Conservation (phyloP, 345 rosid genomes). For the Eucalyptus brandiana region DNA sequence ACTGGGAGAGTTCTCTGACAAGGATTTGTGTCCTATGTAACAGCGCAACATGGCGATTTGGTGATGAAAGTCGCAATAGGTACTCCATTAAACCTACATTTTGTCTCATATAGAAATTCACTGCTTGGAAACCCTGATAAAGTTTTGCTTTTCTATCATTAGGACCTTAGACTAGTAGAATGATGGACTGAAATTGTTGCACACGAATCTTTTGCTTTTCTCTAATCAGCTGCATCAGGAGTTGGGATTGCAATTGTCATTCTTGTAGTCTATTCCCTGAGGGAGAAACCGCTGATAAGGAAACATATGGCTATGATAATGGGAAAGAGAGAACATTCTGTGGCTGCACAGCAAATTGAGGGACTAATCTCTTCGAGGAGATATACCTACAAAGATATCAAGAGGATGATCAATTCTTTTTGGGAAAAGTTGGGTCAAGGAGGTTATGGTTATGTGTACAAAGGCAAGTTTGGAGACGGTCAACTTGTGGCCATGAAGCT, state of each 20-base stretch:
- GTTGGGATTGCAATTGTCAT: not conserved
- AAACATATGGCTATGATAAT: not conserved
- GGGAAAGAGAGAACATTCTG: too few relatives aligned
- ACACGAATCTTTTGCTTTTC: not conserved
- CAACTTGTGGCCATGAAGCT: not conserved
- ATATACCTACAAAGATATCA: not conserved
- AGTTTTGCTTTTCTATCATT: not conserved
- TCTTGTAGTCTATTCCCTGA: not conserved
- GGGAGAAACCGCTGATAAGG: not conserved
- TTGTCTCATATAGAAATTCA: not conserved
- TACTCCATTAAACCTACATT: not conserved
- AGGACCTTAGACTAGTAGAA: not conserved
- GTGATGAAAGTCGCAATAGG: not conserved
- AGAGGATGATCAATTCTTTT: not conserved
- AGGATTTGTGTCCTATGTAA: not conserved
- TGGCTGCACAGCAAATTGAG: too few relatives aligned
- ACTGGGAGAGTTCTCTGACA: not conserved
- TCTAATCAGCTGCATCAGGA: not conserved
- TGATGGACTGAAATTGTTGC: not conserved
- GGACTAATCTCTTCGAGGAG: not conserved
- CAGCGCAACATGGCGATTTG: not conserved
- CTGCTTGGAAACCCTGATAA: not conserved
- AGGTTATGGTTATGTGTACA: not conserved
- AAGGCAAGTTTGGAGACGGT: not conserved
- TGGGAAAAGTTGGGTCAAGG: not conserved